Evolutionary conservation across 2,329 filamentous ascomycete genomes (phyloP).

Genomic region (Hypoxylon sp.): DNA sequence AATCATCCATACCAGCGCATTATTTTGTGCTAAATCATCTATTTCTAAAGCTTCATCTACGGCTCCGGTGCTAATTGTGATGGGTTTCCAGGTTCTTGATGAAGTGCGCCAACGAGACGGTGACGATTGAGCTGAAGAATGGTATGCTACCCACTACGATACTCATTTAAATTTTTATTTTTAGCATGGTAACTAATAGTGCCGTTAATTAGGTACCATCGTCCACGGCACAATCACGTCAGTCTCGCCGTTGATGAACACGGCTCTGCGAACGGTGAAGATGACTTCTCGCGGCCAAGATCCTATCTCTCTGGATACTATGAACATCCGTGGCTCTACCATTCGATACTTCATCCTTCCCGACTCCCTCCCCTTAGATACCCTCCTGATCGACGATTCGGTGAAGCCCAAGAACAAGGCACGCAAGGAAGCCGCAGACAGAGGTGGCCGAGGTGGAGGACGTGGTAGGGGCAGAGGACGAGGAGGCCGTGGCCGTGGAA

Average conservation of each 20-base stretch:
- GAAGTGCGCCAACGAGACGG: constrained; percentile 99
- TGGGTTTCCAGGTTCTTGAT: constrained; percentile 84
- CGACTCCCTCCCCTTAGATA: constrained; percentile 94
- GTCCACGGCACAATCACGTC: constrained; percentile 97
- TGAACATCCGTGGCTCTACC: constrained; percentile 96
- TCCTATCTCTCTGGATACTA: constrained; percentile 89
- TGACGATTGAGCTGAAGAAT: constrained; percentile 98
- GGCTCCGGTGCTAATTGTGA: constrained; percentile 53
- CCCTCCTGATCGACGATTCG: constrained; percentile 93
- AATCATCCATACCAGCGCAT: constrained; percentile 52
- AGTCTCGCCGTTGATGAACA: constrained; percentile 99
- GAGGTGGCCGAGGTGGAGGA: constrained; percentile 67
- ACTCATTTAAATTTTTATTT: not conserved
- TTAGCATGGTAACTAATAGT: constrained; percentile 17
- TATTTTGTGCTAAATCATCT: constrained; percentile 61
- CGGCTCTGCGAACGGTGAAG: constrained; percentile 93
- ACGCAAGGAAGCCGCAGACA: constrained; percentile 83
- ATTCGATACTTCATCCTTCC: constrained; percentile 98
- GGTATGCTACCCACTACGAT: constrained; percentile 67
- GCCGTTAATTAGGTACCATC: constrained; percentile 79
- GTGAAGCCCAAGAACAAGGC: constrained; percentile 99
- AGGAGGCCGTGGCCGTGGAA: constrained; percentile 65
- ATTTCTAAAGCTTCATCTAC: constrained; percentile 57
- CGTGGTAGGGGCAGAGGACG: constrained; percentile 68
- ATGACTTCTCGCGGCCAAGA: constrained; percentile 94